Evolutionary conservation across 768 basidiomycete species (phyloP).

Genomic region (Psilocybe tampanensis): DNA sequence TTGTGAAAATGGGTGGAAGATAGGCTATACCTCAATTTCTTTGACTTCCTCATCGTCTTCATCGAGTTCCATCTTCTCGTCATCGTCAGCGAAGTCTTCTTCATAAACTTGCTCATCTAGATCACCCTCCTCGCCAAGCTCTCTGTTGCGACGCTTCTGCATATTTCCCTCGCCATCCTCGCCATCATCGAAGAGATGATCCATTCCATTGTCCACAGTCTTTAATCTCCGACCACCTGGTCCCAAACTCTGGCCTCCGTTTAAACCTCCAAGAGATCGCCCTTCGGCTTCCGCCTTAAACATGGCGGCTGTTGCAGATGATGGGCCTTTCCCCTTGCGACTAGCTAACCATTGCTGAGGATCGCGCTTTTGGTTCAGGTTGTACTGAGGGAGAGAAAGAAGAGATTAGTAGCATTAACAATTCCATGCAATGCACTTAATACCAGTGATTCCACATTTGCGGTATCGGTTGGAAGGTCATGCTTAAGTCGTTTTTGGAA

Average conservation of each 20-base stretch:
- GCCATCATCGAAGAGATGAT: conserved; percentile 67
- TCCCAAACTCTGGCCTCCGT: conserved; percentile 57
- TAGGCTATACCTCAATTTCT: conserved; percentile 65
- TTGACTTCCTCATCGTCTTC: conserved; percentile 85
- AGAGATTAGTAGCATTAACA: conserved; percentile 23
- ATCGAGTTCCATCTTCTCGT: conserved; percentile 74
- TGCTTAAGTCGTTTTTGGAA: conserved; percentile 86
- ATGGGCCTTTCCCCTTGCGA: conserved; percentile 56
- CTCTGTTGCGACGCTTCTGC: conserved; percentile 51
- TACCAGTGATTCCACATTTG: conserved; percentile 70
- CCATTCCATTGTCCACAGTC: conserved; percentile 68
- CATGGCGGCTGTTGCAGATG: conserved; percentile 65
- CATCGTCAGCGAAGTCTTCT: conserved; percentile 86
- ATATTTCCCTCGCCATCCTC: conserved; percentile 48
- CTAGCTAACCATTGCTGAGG: conserved; percentile 73
- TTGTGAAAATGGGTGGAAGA: neutral
- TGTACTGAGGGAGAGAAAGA: conserved; percentile 35
- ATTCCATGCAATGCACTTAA: conserved; percentile 20
- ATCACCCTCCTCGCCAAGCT: conserved; percentile 77
- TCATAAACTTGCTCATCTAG: conserved; percentile 83
- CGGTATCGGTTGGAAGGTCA: conserved; percentile 64
- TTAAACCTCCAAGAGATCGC: conserved; percentile 38
- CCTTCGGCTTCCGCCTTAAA: conserved; percentile 68
- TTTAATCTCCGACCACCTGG: conserved; percentile 70
- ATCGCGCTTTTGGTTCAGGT: conserved; percentile 73